Conservation (phyloP, 371 early-diverging fungal species). For the Mortierella sp. region DNA sequence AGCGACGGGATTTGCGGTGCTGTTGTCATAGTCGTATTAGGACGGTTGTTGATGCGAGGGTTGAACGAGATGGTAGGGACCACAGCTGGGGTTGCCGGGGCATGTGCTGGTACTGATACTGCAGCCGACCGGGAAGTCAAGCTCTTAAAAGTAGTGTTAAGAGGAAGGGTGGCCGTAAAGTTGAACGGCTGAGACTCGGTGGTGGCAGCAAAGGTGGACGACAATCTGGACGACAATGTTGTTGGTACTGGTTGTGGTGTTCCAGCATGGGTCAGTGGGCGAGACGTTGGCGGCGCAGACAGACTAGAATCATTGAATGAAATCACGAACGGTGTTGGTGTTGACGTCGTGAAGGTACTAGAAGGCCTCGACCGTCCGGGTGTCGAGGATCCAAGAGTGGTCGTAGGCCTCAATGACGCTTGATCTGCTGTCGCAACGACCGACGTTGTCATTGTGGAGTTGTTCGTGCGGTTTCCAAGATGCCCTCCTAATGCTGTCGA, state of each 20-base stretch:
- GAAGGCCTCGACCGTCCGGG: background rate
- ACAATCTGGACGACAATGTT: background rate
- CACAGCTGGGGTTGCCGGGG: background rate
- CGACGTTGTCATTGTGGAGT: background rate
- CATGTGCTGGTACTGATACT: background rate
- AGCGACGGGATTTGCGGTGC: background rate
- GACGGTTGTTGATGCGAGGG: background rate
- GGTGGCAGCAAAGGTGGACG: background rate
- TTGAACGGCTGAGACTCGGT: conserved; percentile 9
- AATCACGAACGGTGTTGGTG: background rate
- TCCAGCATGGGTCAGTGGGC: background rate
- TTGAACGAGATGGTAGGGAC: background rate
- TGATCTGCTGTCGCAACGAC: background rate
- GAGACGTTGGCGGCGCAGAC: background rate
- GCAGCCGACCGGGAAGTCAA: background rate
- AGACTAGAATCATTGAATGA: conserved; percentile 2
- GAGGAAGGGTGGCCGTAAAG: conserved; percentile 8
- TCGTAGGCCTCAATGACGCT: background rate
- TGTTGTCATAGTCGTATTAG: background rate
- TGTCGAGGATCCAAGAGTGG: background rate
- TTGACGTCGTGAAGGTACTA: background rate
- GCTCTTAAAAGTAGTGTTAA: background rate
- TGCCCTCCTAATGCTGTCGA: background rate
- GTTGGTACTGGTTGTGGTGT: background rate
- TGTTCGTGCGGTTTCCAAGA: background rate